phyloP scores from a whole-genome alignment of 108 stramenopile genomes.

The Skeletonema marinoi region DNA sequence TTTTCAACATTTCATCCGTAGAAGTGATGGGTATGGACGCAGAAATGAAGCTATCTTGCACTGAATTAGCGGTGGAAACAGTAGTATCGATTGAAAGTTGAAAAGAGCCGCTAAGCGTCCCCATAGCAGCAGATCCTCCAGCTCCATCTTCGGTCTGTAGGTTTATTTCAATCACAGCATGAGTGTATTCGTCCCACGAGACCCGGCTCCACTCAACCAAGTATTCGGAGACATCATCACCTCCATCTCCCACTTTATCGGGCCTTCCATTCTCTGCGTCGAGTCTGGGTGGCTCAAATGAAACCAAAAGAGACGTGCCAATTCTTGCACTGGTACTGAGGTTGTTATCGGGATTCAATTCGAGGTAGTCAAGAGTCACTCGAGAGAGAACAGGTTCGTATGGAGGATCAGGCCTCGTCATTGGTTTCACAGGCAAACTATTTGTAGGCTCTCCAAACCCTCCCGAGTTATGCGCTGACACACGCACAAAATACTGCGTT shows the following conservation, averaged over 20 bases:
- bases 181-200: slow-evolving; percentile 42
- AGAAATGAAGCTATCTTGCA: slow-evolving; percentile 34
- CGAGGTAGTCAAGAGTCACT: slow-evolving; percentile 26
- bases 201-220: slow-evolving; percentile 61
- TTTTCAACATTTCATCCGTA: slow-evolving; percentile 49
- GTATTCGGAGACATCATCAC: slow-evolving; percentile 54
- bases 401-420: slow-evolving; percentile 57
- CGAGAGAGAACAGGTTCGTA: slow-evolving; percentile 44
- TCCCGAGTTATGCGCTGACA: slow-evolving; percentile 68
- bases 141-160: slow-evolving; percentile 29
- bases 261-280: slow-evolving; percentile 41
- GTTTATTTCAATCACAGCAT: slow-evolving; percentile 39
- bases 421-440: slow-evolving; percentile 47
- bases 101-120: slow-evolving; percentile 39
- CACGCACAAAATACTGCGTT: slow-evolving; percentile 65
- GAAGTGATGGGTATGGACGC: slow-evolving; percentile 45
- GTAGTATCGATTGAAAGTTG: slow-evolving; percentile 37
- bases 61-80: slow-evolving; percentile 10
- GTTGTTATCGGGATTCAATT: background rate
- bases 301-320: slow-evolving; percentile 52
- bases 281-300: slow-evolving; percentile 50
- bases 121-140: slow-evolving; percentile 30
- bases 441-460: slow-evolving; percentile 47
- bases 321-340: slow-evolving; percentile 29
- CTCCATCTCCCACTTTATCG: slow-evolving; percentile 58